Conservation (phyloP, 805 yeast species). For the Wickerhamiella qilinensis region DNA sequence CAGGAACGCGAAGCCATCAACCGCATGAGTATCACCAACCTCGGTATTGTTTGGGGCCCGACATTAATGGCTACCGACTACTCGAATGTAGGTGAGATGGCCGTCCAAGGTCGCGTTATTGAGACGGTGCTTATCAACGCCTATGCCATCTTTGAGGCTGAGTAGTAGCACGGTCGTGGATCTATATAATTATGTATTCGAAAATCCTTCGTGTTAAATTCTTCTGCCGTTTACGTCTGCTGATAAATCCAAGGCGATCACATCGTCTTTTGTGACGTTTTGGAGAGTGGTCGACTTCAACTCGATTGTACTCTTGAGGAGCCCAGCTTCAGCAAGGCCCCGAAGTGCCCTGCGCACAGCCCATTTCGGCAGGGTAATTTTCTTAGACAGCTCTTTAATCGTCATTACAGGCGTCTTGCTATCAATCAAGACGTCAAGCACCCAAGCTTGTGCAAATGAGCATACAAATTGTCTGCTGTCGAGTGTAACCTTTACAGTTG, state of each 20-base stretch:
- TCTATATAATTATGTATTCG: not conserved
- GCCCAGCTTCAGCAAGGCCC: not conserved
- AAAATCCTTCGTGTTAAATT: too few relatives aligned
- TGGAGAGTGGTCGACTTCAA: too few relatives aligned
- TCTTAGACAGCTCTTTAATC: not conserved
- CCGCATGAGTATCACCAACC: constrained; percentile 66
- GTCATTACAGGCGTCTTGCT: not conserved
- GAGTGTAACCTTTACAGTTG: not conserved
- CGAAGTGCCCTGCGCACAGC: not conserved
- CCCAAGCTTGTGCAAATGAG: not conserved
- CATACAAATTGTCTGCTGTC: not conserved
- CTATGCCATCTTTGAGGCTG: constrained; percentile 61
- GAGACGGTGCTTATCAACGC: constrained; percentile 77
- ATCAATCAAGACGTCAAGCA: not conserved
- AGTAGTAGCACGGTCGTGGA: constrained; percentile 17
- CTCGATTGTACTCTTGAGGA: not conserved
- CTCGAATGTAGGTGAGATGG: constrained; percentile 53
- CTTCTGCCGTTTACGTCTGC: too few relatives aligned
- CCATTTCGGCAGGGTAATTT: not conserved
- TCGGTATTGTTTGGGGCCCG: constrained; percentile 94
- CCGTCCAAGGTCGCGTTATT: constrained; percentile 58
- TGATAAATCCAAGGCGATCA: not conserved
- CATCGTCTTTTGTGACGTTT: too few relatives aligned
- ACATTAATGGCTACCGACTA: constrained; percentile 56
- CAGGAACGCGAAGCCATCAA: constrained; percentile 44